Evolutionary conservation across 1,139 yeast species (phyloP), one percentile per base, ranked within the genome.

Genomic region (Lipomyces yarrowii): DNA sequence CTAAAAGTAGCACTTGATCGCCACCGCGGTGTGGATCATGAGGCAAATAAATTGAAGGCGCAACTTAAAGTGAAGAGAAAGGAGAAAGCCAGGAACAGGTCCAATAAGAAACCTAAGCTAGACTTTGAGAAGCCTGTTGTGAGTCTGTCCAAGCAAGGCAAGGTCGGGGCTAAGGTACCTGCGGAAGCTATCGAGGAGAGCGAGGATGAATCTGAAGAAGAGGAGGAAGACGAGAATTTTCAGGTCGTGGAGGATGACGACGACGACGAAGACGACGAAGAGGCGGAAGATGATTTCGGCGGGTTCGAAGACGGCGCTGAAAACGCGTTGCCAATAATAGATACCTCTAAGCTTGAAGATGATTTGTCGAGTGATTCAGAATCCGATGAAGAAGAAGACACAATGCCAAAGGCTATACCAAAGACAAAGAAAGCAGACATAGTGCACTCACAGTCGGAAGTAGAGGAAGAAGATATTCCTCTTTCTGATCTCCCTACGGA

Each of bases 401-500:
- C 11, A 57, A 33, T n/a, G 13, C 15, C 37, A 51, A 54, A 42
- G 48, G 30, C 55, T 10, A n/a, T 15, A 76, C 71, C 5, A 70
- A 69, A 1, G 78, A 71, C 4, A 69, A 69, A 3, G 72, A 65
- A 7, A 76, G 71, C 32, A 74, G 72, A 15, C 73, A 64, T 18
- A 69, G 67, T 10, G 71, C 65, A 30, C 72, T 71, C 13, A 75
- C 70, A 37, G 59, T 75, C 71, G 26, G 74, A 69, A 10, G 74
- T 67, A 15, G 74, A 70, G 6, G 73, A 71, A 0, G 75, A 74
- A 3, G 77, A 73, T 18, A 74, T 74, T n/a, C 65, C 71, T 13
- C 74, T 74, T 0, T 79, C 78, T 3, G 79, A 76, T 35, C 21
- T 67, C 21, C 67, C 65, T 1, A 77, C 75, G 3, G 79, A 75